Base-by-base conservation (phyloP, 208 protist genomes). In the Acanthamoeba sp. region DNA sequence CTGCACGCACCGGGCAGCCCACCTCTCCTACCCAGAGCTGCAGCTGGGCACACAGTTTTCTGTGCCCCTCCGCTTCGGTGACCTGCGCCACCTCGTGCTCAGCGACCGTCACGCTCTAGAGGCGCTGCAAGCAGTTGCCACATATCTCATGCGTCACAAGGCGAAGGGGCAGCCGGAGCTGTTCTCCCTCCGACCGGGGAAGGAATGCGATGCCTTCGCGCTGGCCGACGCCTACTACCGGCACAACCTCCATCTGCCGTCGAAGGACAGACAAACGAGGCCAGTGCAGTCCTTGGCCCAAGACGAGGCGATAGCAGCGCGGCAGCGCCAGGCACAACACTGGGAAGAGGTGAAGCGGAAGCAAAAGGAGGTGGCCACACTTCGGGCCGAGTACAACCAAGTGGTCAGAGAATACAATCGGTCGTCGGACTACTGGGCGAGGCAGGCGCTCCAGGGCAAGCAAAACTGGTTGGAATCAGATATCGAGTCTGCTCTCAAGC, bases 341-440 rank as follows among this genome's bases (percentile, higher is more conserved):
- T 32, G 62, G 62, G 7, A 4, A 9, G 10, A 22, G 62, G 62
- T 69, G 20, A 5, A 32, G 9, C 20, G 22, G 22, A 4, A 32
- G 62, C 5, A 69, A 18, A 18, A 5, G 62, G 29, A 10, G 29
- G 62, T 69, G 62, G 62, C 4, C 3, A 69, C 10, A 22, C 62
- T 69, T 27, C 20, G 62, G 29, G 20, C 20, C 5, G 7, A 69
- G 62, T 18, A 32, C 9, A 22, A 32, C 22, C 20, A 22, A 5
- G 62, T 36, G n/a, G n/a, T 36, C 62, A 69, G 62, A 69, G 62
- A 69, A 69, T n/a, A n/a, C n/a, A n/a, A n/a, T n/a, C n/a, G n/a
- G n/a, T n/a, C n/a, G n/a, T n/a, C n/a, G n/a, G n/a, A n/a, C n/a
- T n/a, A n/a, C n/a, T n/a, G n/a, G n/a, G n/a, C 22, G 62, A 36